Percentiles rank a stretch among this genome's conserved stretches.
These are phyloP conservation scores for Phialocephala sp. DNA, from an alignment of 2,329 filamentous ascomycete genomes.

Conservation along the genomic window DNA sequence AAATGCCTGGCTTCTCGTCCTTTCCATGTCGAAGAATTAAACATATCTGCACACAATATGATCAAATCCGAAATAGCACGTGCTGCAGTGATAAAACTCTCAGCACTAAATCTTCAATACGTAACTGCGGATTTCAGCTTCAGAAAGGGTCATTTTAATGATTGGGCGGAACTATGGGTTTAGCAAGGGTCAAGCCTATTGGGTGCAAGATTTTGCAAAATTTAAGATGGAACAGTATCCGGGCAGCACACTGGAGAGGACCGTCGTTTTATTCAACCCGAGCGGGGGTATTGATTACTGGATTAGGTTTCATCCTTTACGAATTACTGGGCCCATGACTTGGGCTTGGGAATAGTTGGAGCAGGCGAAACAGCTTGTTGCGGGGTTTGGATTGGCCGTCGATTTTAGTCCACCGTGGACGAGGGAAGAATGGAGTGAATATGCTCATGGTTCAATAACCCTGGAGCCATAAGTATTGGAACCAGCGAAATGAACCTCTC, in stretches of 20 bases:
- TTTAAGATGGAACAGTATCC: neutral
- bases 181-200: neutral
- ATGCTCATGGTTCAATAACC: neutral
- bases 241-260: neutral
- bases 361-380: neutral
- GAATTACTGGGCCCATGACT: neutral
- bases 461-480: neutral
- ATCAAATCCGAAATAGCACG: neutral
- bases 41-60: neutral
- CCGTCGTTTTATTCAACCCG: neutral
- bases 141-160: no score
- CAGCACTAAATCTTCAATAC: neutral
- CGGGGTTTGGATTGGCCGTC: neutral
- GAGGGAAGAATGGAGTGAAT: neutral
- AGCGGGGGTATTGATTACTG: neutral
- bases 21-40: neutral
- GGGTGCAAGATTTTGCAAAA: neutral
- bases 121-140: neutral
- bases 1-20: neutral
- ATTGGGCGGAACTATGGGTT: neutral
- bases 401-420: neutral
- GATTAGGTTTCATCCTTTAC: neutral
- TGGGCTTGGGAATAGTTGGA: neutral
- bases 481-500: no score
- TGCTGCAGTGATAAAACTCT: neutral